Evolutionary conservation across 2,329 filamentous ascomycete genomes (phyloP).

Genomic region (Tolypocladium amazonense): DNA sequence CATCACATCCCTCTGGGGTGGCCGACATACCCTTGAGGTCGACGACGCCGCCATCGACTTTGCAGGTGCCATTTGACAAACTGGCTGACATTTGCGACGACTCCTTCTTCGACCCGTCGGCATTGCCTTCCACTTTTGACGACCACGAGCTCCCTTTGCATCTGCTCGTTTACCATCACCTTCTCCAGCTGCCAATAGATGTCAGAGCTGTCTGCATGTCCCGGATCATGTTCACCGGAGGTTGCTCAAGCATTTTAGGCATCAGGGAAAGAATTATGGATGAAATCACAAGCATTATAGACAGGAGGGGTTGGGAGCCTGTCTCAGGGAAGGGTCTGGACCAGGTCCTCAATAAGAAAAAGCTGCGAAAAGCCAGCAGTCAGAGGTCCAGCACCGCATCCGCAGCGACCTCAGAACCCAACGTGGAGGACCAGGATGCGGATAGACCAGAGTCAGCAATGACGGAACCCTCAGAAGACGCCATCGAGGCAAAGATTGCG

Average conservation of each 20-base stretch:
- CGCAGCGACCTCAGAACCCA: conserved; percentile 10
- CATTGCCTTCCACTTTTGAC: conserved; percentile 52
- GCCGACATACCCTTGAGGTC: conserved; percentile 36
- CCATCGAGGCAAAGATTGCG: conserved; percentile 25
- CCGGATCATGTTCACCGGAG: conserved; percentile 77
- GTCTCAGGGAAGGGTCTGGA: conserved; percentile 61
- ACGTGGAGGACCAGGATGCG: conserved; percentile 12
- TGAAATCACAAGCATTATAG: conserved; percentile 59
- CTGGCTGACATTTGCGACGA: conserved; percentile 67
- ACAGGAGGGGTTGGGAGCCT: conserved; percentile 64
- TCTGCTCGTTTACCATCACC: conserved; percentile 61
- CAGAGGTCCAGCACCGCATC: conserved; percentile 10
- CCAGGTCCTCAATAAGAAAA: conserved; percentile 35
- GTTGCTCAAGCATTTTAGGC: conserved; percentile 68
- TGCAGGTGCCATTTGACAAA: conserved; percentile 57
- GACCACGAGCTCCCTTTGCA: conserved; percentile 79
- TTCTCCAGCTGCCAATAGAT: conserved; percentile 71
- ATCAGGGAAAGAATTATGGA: conserved; percentile 66
- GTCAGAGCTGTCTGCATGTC: conserved; percentile 79
- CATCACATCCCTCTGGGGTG: conserved; percentile 13
- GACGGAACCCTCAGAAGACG: conserved; percentile 15
- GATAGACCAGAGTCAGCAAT: conserved; percentile 12
- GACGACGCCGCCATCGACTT: conserved; percentile 36
- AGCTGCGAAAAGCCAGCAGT: conserved; percentile 20
- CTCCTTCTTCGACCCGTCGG: conserved; percentile 55